These are phyloP conservation scores for Talaromyces sp. DNA, from an alignment of 2,329 filamentous ascomycete species.

Conservation along the genomic window DNA sequence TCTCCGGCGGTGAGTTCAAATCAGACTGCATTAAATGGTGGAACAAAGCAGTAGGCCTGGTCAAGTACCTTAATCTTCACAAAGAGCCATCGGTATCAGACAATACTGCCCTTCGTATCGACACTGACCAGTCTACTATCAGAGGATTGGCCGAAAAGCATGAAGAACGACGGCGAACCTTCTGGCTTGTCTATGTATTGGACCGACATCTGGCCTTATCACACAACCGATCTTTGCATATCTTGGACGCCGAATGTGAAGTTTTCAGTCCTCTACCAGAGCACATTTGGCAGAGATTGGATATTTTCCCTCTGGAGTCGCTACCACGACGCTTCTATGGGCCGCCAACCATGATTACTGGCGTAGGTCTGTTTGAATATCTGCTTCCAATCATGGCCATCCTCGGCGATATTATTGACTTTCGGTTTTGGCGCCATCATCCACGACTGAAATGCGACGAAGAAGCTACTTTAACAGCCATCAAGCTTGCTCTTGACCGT, in stretches of 20 bases:
- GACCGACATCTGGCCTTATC: constrained; percentile 50
- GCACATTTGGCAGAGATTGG: constrained; percentile 1
- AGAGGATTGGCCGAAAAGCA: neutral
- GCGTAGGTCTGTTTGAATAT: constrained; percentile 49
- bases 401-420: constrained; percentile 49
- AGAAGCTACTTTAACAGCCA: constrained; percentile 22
- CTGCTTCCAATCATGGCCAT: constrained; percentile 51
- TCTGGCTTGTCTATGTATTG: constrained; percentile 22
- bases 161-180: neutral
- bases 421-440: constrained; percentile 46
- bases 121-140: neutral
- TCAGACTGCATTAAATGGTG: constrained; percentile 50
- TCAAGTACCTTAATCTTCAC: constrained; percentile 38
- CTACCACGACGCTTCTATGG: constrained; percentile 27
- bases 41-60: constrained; percentile 44
- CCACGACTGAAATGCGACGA: constrained; percentile 42
- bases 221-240: constrained; percentile 45
- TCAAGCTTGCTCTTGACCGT: neutral
- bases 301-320: neutral
- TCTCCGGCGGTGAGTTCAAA: constrained; percentile 51
- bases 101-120: constrained; percentile 32
- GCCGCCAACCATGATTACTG: constrained; percentile 36
- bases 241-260: constrained; percentile 49
- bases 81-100: constrained; percentile 37
- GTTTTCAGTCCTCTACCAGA: constrained; percentile 28